phyloP scores from a whole-genome alignment of 2,329 filamentous ascomycete species.

The Colletotrichum graminicola region DNA sequence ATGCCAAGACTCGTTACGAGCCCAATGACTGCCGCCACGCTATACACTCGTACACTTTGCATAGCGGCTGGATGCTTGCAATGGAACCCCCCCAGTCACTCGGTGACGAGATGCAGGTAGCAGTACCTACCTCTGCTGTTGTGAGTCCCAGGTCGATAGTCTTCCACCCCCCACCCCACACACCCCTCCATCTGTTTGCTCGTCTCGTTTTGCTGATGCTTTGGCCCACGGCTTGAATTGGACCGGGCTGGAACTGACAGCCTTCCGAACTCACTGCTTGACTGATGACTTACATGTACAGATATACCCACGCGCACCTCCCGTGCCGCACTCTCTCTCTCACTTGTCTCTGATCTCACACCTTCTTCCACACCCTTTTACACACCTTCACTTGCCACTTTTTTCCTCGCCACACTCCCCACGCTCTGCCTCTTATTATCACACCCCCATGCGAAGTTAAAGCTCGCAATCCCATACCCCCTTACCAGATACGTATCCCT shows the following conservation, averaged over 20 bases:
- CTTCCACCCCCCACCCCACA: conserved; percentile 5
- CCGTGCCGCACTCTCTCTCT: conserved; percentile 40
- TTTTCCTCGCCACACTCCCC: conserved; percentile 27
- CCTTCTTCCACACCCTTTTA: conserved; percentile 16
- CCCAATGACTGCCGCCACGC: conserved; percentile 30
- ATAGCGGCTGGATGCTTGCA: conserved; percentile 33
- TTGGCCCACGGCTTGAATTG: conserved; percentile 26
- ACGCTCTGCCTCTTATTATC: background rate
- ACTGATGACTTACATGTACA: conserved; percentile 32
- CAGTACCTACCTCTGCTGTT: conserved; percentile 21
- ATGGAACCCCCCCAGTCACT: conserved; percentile 16
- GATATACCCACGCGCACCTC: conserved; percentile 42
- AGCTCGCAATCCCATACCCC: conserved; percentile 30
- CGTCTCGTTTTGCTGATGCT: conserved; percentile 39
- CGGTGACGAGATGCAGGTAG: conserved; percentile 33
- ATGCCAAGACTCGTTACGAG: conserved; percentile 20
- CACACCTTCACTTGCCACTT: conserved; percentile 30
- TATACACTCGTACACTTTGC: conserved; percentile 2
- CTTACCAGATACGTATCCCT: conserved; percentile 27
- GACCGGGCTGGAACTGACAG: conserved; percentile 35
- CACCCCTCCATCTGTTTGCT: conserved; percentile 35
- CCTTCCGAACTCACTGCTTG: conserved; percentile 24
- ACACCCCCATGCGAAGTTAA: conserved; percentile 1
- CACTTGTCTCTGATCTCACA: conserved; percentile 16
- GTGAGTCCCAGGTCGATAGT: conserved; percentile 29